Evolutionary conservation across 768 basidiomycete species (phyloP).

Genomic region (Suillus plorans): DNA sequence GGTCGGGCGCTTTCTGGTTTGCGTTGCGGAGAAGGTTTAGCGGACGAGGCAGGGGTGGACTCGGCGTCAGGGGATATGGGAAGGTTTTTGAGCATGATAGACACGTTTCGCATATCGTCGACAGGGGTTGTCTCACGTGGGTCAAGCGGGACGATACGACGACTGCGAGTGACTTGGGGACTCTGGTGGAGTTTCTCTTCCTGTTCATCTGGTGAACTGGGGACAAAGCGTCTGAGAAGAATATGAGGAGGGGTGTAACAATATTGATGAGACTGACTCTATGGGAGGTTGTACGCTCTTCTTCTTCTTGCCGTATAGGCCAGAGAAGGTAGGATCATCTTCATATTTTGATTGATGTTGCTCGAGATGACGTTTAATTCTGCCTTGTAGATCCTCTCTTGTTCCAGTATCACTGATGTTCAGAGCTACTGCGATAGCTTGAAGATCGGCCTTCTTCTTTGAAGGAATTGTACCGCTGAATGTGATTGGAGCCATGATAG

Average conservation of each 20-base stretch:
- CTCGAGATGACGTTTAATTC: conserved; percentile 66
- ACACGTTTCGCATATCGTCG: conserved; percentile 51
- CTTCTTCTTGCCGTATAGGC: conserved; percentile 47
- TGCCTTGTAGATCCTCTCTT: conserved; percentile 58
- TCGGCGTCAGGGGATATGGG: conserved; percentile 39
- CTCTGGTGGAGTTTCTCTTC: conserved; percentile 13
- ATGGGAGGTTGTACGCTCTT: conserved; percentile 26
- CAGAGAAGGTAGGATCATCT: conserved; percentile 56
- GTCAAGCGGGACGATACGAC: conserved; percentile 16
- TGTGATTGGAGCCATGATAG: conserved; percentile 40
- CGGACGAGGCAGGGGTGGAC: conserved; percentile 2
- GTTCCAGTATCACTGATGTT: conserved; percentile 54
- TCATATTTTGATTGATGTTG: conserved; percentile 51
- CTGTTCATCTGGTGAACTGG: conserved; percentile 16
- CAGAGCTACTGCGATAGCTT: conserved; percentile 57
- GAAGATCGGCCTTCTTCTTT: conserved; percentile 73
- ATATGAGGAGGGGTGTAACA: not conserved
- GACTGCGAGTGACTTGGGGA: conserved; percentile 21
- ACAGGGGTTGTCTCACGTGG: conserved; percentile 45
- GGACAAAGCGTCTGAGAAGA: conserved; percentile 15
- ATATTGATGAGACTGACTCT: conserved; percentile 10
- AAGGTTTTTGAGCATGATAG: conserved; percentile 48
- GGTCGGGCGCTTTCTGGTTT: not conserved
- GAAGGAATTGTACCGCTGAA: conserved; percentile 54
- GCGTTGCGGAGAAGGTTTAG: conserved; percentile 13